Conservation (phyloP, 2,329 filamentous ascomycete genomes). For the Chrysosporium keratinophilum region DNA sequence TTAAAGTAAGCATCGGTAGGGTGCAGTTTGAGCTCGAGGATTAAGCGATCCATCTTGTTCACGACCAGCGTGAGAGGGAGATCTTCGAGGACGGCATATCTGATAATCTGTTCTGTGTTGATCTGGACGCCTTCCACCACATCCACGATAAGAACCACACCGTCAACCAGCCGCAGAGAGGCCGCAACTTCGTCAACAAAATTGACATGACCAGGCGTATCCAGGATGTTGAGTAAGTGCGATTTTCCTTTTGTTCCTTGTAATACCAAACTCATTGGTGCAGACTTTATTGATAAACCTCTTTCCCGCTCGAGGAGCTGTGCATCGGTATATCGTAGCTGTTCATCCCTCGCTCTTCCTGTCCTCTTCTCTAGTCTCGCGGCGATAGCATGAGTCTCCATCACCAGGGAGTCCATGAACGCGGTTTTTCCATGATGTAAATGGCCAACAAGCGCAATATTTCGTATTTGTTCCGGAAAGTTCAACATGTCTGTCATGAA, state of each 20-base stretch:
- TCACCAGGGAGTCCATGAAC: conserved; percentile 94
- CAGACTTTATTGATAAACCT: conserved; percentile 81
- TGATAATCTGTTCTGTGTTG: conserved; percentile 95
- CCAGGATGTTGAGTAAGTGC: conserved; percentile 85
- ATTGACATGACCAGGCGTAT: conserved; percentile 95
- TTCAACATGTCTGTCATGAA: conserved; percentile 97
- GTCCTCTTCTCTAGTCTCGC: conserved; percentile 69
- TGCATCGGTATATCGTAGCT: conserved; percentile 88
- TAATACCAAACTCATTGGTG: conserved; percentile 87
- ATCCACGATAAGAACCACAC: conserved; percentile 86
- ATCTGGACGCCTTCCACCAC: conserved; percentile 98
- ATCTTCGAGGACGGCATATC: conserved; percentile 82
- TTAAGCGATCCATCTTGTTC: conserved; percentile 95
- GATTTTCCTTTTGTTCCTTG: conserved; percentile 86
- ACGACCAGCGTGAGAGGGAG: conserved; percentile 80
- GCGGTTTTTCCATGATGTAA: conserved; percentile 96
- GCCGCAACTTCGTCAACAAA: conserved; percentile 96
- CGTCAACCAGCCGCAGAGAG: conserved; percentile 76
- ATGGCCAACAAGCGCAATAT: conserved; percentile 84
- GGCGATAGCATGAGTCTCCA: conserved; percentile 83
- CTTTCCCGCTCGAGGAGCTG: conserved; percentile 81
- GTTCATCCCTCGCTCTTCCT: conserved; percentile 74
- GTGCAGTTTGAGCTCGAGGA: conserved; percentile 85
- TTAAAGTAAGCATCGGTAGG: conserved; percentile 98
- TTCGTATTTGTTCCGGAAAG: conserved; percentile 87